Evolutionary conservation across 345 rosid species (phyloP).

Genomic region (Cardiospermum halicacabum): DNA sequence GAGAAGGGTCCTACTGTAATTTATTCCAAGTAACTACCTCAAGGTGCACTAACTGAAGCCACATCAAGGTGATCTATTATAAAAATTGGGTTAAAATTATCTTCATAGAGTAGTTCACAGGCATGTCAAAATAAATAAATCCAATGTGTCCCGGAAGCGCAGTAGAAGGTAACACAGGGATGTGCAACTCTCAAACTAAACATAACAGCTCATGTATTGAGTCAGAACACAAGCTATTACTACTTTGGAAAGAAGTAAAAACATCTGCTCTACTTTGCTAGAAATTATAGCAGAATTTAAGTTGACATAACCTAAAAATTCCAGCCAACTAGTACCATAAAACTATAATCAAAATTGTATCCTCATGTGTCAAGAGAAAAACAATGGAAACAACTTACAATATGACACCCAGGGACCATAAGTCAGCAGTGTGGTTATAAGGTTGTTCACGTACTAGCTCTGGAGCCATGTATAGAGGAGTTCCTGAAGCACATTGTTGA

Average conservation of each 20-base stretch:
- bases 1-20: too few species aligned
- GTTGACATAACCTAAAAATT: background rate
- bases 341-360: background rate
- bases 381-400: constrained; percentile 42
- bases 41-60: constrained; percentile 60
- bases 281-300: background rate
- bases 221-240: too few species aligned
- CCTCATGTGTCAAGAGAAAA: background rate
- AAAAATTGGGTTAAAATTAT: too few species aligned
- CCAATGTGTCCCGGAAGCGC: too few species aligned
- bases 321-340: background rate
- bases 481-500: constrained; percentile 49
- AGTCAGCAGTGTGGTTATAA: constrained; percentile 93
- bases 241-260: too few species aligned
- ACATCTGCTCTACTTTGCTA: background rate
- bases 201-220: too few species aligned
- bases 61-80: too few species aligned
- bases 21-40: constrained; percentile 57
- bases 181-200: too few species aligned
- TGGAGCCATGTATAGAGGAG: constrained; percentile 98
- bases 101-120: too few species aligned
- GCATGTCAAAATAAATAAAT: too few species aligned
- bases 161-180: too few species aligned
- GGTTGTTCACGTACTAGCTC: constrained; percentile 97
- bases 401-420: constrained; percentile 99